phyloP scores from a whole-genome alignment of 169 alveolate species.

The Plasmodium knowlesi region DNA sequence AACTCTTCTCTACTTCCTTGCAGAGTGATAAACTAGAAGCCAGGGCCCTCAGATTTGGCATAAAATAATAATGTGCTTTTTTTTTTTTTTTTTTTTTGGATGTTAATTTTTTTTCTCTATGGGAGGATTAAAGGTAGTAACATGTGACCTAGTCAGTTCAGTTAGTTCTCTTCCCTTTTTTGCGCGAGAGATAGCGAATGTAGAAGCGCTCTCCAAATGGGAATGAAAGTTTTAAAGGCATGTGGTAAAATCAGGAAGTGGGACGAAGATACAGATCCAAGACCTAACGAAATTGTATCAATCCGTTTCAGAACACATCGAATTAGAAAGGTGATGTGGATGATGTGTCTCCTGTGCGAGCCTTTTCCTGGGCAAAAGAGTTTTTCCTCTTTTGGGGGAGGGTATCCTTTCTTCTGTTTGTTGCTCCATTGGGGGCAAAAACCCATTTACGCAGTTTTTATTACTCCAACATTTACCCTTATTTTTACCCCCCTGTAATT shows the following conservation, averaged over 20 bases:
- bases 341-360: background rate
- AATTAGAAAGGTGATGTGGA: background rate
- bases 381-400: background rate
- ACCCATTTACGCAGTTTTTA: background rate
- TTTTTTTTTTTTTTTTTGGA: background rate
- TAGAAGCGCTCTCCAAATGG: background rate
- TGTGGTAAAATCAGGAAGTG: background rate
- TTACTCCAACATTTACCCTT: background rate
- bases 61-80: slow-evolving; percentile 7
- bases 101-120: background rate
- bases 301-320: background rate
- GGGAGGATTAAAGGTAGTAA: background rate
- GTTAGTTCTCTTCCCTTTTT: background rate
- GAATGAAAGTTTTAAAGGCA: background rate
- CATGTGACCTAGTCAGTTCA: background rate
- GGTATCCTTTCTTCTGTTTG: background rate
- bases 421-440: background rate
- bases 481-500: background rate
- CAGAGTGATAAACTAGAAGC: slow-evolving; percentile 73
- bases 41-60: slow-evolving; percentile 71
- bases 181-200: background rate
- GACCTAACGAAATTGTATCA: background rate
- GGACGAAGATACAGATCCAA: background rate
- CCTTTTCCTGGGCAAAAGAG: background rate
- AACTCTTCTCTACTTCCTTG: background rate